phyloP scores from a whole-genome alignment of 441 rosid genomes.

The Viola pubescens region DNA sequence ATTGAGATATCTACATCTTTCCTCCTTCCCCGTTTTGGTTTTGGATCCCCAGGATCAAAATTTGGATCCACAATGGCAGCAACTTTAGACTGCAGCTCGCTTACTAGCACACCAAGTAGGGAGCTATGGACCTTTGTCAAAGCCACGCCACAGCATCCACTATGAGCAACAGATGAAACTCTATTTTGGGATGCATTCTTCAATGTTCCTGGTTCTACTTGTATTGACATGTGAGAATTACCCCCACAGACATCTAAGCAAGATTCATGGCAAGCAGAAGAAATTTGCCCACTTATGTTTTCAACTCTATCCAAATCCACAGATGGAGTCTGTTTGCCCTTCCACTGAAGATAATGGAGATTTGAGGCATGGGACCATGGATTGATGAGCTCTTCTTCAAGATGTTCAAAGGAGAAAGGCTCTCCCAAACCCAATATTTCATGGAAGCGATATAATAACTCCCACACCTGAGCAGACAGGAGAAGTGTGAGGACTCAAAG shows the following conservation, averaged over 20 bases:
- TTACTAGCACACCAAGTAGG: conserved; percentile 59
- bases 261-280: conserved; percentile 31
- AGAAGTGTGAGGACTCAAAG: conserved; percentile 17
- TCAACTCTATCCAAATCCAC: conserved; percentile 25
- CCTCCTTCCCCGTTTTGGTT: conserved; percentile 79
- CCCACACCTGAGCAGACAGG: conserved; percentile 61
- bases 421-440: conserved; percentile 63
- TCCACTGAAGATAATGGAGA: conserved; percentile 30
- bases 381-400: conserved; percentile 72
- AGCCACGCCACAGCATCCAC: conserved; percentile 40
- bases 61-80: conserved; percentile 87
- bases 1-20: conserved; percentile 60
- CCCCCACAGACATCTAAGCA: conserved; percentile 21
- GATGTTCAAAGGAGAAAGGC: conserved; percentile 44
- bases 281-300: conserved; percentile 21
- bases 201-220: conserved; percentile 34
- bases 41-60: conserved; percentile 77
- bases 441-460: conserved; percentile 68
- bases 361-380: conserved; percentile 44
- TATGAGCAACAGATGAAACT: conserved; percentile 29
- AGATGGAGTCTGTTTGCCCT: conserved; percentile 30
- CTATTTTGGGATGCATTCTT: conserved; percentile 36
- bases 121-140: conserved; percentile 63
- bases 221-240: conserved; percentile 32
- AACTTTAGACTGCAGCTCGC: conserved; percentile 87